Evolutionary conservation across 306 rosid species (phyloP), one percentile per base, ranked within the genome.

Genomic region (Sicyos edulis): DNA sequence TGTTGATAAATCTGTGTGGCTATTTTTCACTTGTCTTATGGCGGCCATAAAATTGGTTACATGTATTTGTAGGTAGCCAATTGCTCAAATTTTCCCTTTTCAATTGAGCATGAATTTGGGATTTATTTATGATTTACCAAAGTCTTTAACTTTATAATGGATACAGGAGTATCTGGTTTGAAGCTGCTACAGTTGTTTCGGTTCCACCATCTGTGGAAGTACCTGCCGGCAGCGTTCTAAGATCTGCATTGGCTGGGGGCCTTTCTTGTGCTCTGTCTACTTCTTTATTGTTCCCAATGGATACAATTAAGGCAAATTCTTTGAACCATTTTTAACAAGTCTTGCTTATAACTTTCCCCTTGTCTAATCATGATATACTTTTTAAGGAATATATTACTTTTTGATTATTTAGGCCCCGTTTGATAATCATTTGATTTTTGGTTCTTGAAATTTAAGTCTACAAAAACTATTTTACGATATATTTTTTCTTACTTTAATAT

Each of bases 201-300:
- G 96, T 91, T 80, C 89, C 99, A 71, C 97, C 99, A 40, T 80
- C 96, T 24, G 88, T 91, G 72, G 91, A 91, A 85, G 81, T 91
- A 80, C 96, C 95, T 42, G 91, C 97, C 40, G 99, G 96, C 77
- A 95, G 95, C 74, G 99, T 95, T 58, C 84, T 95, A 80, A 86
- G 90, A 86, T 91, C 99, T 83, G 99, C 97, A 73, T 80, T 95
- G 88, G 99, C 99, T 17, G 99, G 99, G 64, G 99, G 99, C 76
- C 96, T 95, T 80, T 75, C 99, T 68, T 91, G 97, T 82, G 97
- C 99, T 47, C 86, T 95, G 75, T 95, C 99, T 60, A 87, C 95
- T 74, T 85, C 96, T 42, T 89, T 95, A 78, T 32, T 95, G 88
- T 91, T 89, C 78, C 99, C 99, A 52, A 85, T 95, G 51, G 99